Conservation (phyloP, 345 rosid species). For the Eucalyptus tenuipes region DNA sequence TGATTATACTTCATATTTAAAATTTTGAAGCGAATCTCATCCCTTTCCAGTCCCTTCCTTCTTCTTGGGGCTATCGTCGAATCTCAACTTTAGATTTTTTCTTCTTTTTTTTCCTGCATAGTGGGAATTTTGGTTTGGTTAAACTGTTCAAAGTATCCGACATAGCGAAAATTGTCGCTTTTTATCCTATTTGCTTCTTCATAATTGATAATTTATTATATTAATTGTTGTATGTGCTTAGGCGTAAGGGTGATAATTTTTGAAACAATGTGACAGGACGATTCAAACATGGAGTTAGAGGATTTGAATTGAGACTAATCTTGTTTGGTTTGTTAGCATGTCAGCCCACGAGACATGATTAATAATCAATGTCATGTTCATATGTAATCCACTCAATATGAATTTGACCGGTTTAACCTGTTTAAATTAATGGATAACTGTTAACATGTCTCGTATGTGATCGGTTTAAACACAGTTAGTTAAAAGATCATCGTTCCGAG, state of each 20-base stretch:
- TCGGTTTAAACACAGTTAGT: accelerated
- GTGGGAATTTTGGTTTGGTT: neutral
- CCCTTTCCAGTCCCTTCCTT: neutral
- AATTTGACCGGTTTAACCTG: accelerated
- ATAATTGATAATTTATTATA: neutral
- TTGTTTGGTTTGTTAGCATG: accelerated
- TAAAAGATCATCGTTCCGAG: accelerated
- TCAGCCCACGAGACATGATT: accelerated
- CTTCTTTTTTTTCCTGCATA: neutral
- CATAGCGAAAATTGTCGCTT: neutral
- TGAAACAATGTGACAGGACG: accelerated
- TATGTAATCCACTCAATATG: accelerated
- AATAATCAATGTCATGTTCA: too few relatives aligned
- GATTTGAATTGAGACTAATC: accelerated
- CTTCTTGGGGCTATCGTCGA: neutral
- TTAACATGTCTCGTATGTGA: accelerated
- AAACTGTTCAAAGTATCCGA: too few relatives aligned
- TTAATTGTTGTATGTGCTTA: neutral
- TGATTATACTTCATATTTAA: neutral
- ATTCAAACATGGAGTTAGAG: neutral
- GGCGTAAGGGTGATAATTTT: accelerated
- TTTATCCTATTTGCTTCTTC: neutral
- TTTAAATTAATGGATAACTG: accelerated
- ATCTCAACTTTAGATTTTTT: neutral
- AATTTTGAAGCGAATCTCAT: neutral